Conservation (phyloP, 768 basidiomycete species). For the Kwoniella heveanensis region DNA sequence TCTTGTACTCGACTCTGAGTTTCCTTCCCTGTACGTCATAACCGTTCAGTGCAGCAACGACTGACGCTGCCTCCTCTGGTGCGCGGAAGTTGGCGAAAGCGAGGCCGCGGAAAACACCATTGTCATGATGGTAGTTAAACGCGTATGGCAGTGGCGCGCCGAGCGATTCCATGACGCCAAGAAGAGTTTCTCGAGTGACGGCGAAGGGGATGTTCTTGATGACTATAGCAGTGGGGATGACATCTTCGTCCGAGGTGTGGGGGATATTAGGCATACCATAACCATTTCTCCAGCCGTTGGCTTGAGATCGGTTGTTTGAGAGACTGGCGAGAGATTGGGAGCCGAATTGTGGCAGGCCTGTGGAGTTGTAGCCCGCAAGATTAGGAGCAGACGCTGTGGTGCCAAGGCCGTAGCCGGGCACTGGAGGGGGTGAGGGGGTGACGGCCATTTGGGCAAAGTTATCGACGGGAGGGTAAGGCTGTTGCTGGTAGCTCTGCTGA, state of each 20-base stretch:
- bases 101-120: slow-evolving; percentile 92
- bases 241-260: slow-evolving; percentile 64
- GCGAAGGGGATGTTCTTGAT: slow-evolving; percentile 99
- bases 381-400: slow-evolving; percentile 24
- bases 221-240: slow-evolving; percentile 98
- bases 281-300: slow-evolving; percentile 33
- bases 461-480: slow-evolving; percentile 20
- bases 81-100: slow-evolving; percentile 98
- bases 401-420: slow-evolving; percentile 14
- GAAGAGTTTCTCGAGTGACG: slow-evolving; percentile 91
- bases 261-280: slow-evolving; percentile 28
- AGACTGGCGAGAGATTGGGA: slow-evolving; percentile 34
- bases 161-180: slow-evolving; percentile 94
- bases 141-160: slow-evolving; percentile 96
- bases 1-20: slow-evolving; percentile 98
- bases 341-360: slow-evolving; percentile 29
- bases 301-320: slow-evolving; percentile 13
- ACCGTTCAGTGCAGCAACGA: slow-evolving; percentile 92
- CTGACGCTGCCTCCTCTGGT: slow-evolving; percentile 86
- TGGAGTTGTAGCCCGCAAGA: slow-evolving; percentile 23
- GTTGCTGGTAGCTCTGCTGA: slow-evolving; percentile 21
- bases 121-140: slow-evolving; percentile 98
- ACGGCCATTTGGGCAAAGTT: slow-evolving; percentile 37
- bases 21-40: slow-evolving; percentile 72
- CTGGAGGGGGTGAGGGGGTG: slow-evolving; percentile 41